Percentiles rank a stretch among this genome's conserved stretches.
phyloP scores from a whole-genome alignment of 352 stramenopile species.

The Pythium dissotocum region DNA sequence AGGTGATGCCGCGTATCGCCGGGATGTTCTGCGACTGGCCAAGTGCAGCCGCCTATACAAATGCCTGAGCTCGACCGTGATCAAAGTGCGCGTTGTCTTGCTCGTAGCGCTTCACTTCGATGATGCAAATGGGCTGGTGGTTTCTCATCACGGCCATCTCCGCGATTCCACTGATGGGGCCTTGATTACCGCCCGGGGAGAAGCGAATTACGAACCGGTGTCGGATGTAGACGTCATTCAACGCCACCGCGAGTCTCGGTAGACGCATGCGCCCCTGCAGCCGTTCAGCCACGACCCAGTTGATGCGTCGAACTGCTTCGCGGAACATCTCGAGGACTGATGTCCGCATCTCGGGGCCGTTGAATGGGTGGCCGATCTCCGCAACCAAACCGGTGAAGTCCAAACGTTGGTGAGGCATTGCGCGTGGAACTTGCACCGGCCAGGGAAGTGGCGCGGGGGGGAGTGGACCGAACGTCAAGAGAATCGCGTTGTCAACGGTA shows the following conservation, averaged over 20 bases:
- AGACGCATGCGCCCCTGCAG: neutral
- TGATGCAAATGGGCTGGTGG: neutral
- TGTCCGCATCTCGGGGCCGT: neutral
- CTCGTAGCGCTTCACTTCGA: neutral
- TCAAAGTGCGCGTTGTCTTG: neutral
- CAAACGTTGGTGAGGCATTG: too few species aligned
- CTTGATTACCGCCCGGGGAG: neutral
- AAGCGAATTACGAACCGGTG: neutral
- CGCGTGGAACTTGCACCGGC: too few species aligned
- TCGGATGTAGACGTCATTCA: neutral
- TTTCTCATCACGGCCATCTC: neutral
- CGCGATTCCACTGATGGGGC: neutral
- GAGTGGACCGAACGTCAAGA: too few species aligned
- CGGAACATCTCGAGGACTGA: neutral
- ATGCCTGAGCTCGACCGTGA: neutral
- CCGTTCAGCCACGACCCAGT: neutral
- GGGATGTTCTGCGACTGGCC: neutral
- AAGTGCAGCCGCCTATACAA: neutral
- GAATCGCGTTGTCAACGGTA: too few species aligned
- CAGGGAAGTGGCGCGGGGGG: too few species aligned
- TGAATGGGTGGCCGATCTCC: too few species aligned
- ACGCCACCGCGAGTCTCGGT: neutral
- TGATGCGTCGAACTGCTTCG: neutral
- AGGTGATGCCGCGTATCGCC: neutral
- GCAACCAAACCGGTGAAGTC: too few species aligned